Percentiles rank a stretch among this genome's conserved stretches.
phyloP scores from a whole-genome alignment of 176 grass and related monocot genomes.

The Oryza meridionalis region DNA sequence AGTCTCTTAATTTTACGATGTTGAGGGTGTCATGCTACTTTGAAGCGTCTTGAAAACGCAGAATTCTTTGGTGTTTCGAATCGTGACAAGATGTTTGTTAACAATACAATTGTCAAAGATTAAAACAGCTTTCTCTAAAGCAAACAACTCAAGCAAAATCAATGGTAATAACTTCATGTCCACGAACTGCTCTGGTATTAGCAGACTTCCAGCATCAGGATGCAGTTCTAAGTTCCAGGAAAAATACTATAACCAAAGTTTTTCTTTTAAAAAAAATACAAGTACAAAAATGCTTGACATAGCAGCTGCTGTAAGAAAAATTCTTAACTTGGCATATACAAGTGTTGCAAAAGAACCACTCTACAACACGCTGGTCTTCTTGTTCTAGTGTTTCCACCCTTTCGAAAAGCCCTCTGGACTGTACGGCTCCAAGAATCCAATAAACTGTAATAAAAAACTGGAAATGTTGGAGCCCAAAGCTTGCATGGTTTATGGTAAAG shows the following conservation, averaged over 20 bases:
- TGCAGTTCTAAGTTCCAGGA: background rate
- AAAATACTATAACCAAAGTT: background rate
- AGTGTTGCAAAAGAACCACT: background rate
- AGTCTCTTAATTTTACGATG: no score
- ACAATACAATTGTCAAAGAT: no score
- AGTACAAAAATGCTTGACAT: background rate
- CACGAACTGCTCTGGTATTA: no score
- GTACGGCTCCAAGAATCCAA: conserved; percentile 95
- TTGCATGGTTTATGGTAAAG: background rate
- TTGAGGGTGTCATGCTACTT: no score
- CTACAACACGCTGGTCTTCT: background rate
- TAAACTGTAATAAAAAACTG: conserved; percentile 59
- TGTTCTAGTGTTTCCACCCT: conserved; percentile 67
- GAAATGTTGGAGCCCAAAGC: background rate
- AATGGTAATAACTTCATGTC: no score
- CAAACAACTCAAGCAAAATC: no score
- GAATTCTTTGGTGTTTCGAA: no score
- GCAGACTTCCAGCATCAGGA: background rate
- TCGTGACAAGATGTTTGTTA: no score
- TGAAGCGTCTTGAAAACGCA: background rate
- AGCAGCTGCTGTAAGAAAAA: background rate
- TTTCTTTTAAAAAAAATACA: no score
- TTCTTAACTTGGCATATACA: background rate
- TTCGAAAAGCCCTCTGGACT: conserved; percentile 66
- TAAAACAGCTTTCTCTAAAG: no score